Evolutionary conservation across 371 early-diverging fungal species (phyloP), one percentile per base, ranked within the genome.

Genomic region (Coemansia sp.): DNA sequence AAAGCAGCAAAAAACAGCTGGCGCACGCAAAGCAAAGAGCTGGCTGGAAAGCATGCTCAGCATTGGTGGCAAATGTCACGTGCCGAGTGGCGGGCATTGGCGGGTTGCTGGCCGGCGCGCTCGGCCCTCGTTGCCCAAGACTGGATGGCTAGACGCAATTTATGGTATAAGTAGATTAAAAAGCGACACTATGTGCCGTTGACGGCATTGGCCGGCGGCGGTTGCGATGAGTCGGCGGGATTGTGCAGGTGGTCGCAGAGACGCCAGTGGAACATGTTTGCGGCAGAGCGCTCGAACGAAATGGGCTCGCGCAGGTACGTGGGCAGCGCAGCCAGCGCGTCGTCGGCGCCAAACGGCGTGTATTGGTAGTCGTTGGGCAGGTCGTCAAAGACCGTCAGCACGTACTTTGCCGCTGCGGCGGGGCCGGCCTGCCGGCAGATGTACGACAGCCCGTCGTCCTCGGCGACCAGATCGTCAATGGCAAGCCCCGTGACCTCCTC

Each of bases 201-300:
- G 14, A 7, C 14, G 2, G 51, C n/a, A n/a, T 26, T 26, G 26
- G 26, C 26, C 26, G 34, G 35, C 33, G 51, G 51, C 34, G 5
- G 43, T 5, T 30, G 14, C 11, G 50, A 34, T 31, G 51, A 31
- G 31, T 8, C n/a, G 40, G 47, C 33, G 31, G 40, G 36, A 26
- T 72, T 43, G 55, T 67, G 67, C 54, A 75, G 39, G 40, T 66
- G 72, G 41, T 63, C 63, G 60, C 75, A 75, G 50, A 75, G 47
- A 34, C 76, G 70, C 76, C 76, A 75, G 50, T 55, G 67, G 60
- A 75, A 75, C 76, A 75, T 72, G 64, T 35, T 55, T 5, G 63
- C 66, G 9, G 63, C 63, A 9, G 56, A 9, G 51, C 63, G 62
- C 33, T 58, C 67, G 55, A 75, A 75, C 30, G 70, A 65, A 52